Percentiles rank a stretch among this genome's conserved stretches.
phyloP scores from a whole-genome alignment of 1,284 basidiomycete species.

The Testicularia cyperi region DNA sequence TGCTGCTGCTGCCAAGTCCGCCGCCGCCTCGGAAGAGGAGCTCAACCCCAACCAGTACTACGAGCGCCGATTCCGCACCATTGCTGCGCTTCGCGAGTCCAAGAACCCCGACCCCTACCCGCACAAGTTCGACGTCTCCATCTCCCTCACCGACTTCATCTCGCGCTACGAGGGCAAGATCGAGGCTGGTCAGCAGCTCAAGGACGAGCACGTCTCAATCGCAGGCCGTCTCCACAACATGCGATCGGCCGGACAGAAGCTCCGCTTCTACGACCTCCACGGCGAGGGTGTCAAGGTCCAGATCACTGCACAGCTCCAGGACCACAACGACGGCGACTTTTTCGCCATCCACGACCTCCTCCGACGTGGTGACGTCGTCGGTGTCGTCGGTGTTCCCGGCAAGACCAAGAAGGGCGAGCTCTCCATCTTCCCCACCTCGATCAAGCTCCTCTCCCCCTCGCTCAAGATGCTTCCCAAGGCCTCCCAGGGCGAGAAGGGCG shows the following conservation, averaged over 20 bases:
- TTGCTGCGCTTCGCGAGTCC: conserved; percentile 80
- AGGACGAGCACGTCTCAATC: conserved; percentile 65
- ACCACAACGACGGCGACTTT: conserved; percentile 66
- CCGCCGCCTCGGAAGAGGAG: conserved; percentile 44
- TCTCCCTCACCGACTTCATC: conserved; percentile 78
- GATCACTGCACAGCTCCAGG: conserved; percentile 90
- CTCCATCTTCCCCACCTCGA: conserved; percentile 78
- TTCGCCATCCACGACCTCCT: conserved; percentile 78
- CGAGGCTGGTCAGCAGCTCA: conserved; percentile 52
- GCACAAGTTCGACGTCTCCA: conserved; percentile 93
- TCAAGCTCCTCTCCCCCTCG: conserved; percentile 90
- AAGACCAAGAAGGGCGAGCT: conserved; percentile 96
- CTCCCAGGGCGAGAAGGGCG: conserved; percentile 66
- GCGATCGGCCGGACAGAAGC: conserved; percentile 77
- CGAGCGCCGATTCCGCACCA: conserved; percentile 84
- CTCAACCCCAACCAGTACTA: conserved; percentile 77
- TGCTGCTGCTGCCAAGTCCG: conserved; percentile 21
- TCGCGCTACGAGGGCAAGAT: conserved; percentile 69
- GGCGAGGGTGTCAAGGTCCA: conserved; percentile 91
- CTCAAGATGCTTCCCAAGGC: conserved; percentile 79
- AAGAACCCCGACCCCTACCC: conserved; percentile 86
- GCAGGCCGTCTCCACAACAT: conserved; percentile 92
- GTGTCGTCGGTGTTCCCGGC: conserved; percentile 82
- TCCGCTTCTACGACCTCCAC: conserved; percentile 93
- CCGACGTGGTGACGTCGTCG: conserved; percentile 93